Percentiles rank a stretch among this genome's conserved stretches.
Conservation (phyloP, 1,284 basidiomycete genomes). For the Mycocalia duriaeana region DNA sequence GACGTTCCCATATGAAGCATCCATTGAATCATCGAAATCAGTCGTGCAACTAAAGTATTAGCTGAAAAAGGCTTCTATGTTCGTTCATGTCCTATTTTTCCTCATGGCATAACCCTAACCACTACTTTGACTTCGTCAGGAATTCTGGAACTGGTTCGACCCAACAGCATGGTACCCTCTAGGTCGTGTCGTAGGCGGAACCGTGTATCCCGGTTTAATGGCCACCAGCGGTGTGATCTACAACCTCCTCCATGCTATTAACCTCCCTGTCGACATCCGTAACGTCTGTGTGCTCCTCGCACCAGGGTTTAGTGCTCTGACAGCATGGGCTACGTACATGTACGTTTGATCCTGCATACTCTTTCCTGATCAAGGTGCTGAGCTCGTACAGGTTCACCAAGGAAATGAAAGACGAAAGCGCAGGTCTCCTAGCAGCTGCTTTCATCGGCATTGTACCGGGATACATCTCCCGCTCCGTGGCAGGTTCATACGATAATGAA, state of each 20-base stretch:
- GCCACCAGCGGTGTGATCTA: conserved; percentile 96
- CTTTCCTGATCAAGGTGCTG: too few relatives aligned
- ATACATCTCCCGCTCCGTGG: conserved; percentile 98
- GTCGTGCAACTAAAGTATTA: conserved; percentile 86
- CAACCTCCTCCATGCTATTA: conserved; percentile 81
- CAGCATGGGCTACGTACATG: conserved; percentile 97
- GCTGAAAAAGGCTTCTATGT: conserved; percentile 94
- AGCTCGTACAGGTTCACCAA: conserved; percentile 86
- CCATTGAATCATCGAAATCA: conserved; percentile 28
- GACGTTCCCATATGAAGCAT: conserved; percentile 10
- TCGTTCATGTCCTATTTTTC: too few relatives aligned
- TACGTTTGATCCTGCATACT: too few relatives aligned
- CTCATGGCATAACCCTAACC: conserved; percentile 12
- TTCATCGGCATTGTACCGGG: conserved; percentile 98
- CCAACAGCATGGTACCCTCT: conserved; percentile 99
- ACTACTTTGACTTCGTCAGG: conserved; percentile 43
- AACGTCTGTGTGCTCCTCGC: conserved; percentile 97
- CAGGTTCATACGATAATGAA: conserved; percentile 99
- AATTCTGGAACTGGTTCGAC: conserved; percentile 99
- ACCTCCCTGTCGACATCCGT: conserved; percentile 95
- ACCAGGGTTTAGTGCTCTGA: conserved; percentile 93
- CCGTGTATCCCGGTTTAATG: conserved; percentile 98
- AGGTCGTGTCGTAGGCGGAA: conserved; percentile 96
- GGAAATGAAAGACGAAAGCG: conserved; percentile 90
- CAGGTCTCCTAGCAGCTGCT: conserved; percentile 93